Base-by-base conservation (phyloP, 352 stramenopile genomes). In the Nothophytophthora sp. region DNA sequence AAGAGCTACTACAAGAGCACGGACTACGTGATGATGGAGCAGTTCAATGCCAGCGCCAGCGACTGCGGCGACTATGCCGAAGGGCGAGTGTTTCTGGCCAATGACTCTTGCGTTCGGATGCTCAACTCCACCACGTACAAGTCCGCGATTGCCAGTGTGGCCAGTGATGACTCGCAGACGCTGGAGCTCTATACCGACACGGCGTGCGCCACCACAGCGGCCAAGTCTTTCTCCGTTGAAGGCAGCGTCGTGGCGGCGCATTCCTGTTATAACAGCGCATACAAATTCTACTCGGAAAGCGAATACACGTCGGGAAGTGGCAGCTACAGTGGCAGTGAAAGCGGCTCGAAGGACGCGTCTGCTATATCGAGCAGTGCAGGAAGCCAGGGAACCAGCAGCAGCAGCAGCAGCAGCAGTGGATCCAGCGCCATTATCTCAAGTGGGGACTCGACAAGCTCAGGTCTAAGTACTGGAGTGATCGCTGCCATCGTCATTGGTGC, bases 21-120 rank as follows among this genome's bases (percentile, higher is more conserved):
- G 9, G 64, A 74, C 34, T 65, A 73, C 41, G 65, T 82, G 5
- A 44, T 65, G 20, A 20, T 79, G 30, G 65, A 79, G 18, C 50
- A 53, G 33, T 59, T 40, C 16, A 27, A 53, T 25, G 32, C 32
- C 5, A 19, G 30, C 3, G 13, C n/a, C 34, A 27, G 11, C 10
- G 39, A 51, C 8, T 58, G 50, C 18, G 20, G 22, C 1, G 19
- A 38, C 23, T 58, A 58, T 25, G 23, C 20, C 10, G 23, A 51
- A 37, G 50, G 50, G 1, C 18, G 40, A 36, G 50, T 44, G 10
- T 38, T 51, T n/a, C 19, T 51, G 32, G 50, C 39, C 7, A 50
- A 45, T 18, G 24, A 43, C 10, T 50, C 18, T 24, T 58, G 50
- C 32, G 7, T 51, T 25, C 49, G 33, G 40, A 44, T 58, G 50